Percentiles rank a stretch among this genome's conserved stretches.
phyloP scores from a whole-genome alignment of 2,329 filamentous ascomycete species.

The Aureobasidium melanogenum region DNA sequence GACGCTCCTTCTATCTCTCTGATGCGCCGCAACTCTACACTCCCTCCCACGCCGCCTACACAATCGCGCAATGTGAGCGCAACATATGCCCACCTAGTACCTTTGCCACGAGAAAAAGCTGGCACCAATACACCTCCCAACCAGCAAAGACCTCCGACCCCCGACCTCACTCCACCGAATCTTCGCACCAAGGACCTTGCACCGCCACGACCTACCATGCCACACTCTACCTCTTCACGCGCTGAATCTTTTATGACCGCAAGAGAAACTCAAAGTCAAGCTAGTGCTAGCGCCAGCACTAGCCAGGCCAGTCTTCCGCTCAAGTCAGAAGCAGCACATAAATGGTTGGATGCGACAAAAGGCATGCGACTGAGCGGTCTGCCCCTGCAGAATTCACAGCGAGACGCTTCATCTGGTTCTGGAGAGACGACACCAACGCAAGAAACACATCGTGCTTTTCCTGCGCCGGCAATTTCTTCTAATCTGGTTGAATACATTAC shows the following conservation, averaged over 20 bases:
- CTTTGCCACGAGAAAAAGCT: slow-evolving; percentile 31
- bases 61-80: slow-evolving; percentile 21
- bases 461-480: background rate
- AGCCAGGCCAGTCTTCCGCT: slow-evolving; percentile 12
- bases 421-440: slow-evolving; percentile 7
- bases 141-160: slow-evolving; percentile 27
- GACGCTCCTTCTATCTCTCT: slow-evolving; percentile 3
- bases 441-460: background rate
- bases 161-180: slow-evolving; percentile 27
- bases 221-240: slow-evolving; percentile 29
- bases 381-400: background rate
- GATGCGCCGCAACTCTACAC: slow-evolving; percentile 23
- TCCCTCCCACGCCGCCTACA: slow-evolving; percentile 39
- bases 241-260: slow-evolving; percentile 41
- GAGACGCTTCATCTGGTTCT: background rate
- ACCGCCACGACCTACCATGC: slow-evolving; percentile 18
- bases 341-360: slow-evolving; percentile 11
- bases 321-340: background rate
- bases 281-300: slow-evolving; percentile 24
- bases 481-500: background rate
- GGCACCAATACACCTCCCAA: slow-evolving; percentile 33
- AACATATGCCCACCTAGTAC: slow-evolving; percentile 22
- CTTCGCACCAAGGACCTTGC: slow-evolving; percentile 14
- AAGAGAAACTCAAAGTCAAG: slow-evolving; percentile 30
- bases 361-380: slow-evolving; percentile 4